A percentile compares a stretch with the other conserved stretches of the same genome.
Conservation (phyloP, 768 basidiomycete genomes). For the Mycena filopes region DNA sequence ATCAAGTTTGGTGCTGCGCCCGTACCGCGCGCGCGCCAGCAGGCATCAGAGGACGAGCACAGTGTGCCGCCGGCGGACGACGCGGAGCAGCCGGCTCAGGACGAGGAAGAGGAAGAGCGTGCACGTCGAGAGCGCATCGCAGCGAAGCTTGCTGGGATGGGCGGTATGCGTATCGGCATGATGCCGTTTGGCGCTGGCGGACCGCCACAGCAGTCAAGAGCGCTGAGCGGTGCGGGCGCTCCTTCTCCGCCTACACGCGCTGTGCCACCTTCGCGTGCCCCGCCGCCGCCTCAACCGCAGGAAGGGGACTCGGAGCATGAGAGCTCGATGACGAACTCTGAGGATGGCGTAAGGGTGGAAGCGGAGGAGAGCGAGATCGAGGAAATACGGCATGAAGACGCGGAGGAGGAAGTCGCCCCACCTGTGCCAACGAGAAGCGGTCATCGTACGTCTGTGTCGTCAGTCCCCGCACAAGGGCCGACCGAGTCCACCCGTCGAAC, state of each 20-base stretch:
- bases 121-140: conserved; percentile 66
- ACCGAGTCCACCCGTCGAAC: conserved; percentile 34
- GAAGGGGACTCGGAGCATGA: conserved; percentile 60
- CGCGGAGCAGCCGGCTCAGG: conserved; percentile 36
- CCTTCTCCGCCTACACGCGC: conserved; percentile 42
- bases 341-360: conserved; percentile 73
- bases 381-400: conserved; percentile 70
- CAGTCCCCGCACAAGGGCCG: conserved; percentile 44
- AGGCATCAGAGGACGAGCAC: conserved; percentile 29
- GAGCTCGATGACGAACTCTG: conserved; percentile 52
- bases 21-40: conserved; percentile 50
- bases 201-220: conserved; percentile 45
- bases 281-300: conserved; percentile 42
- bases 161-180: conserved; percentile 70
- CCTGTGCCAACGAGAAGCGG: conserved; percentile 63
- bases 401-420: conserved; percentile 61
- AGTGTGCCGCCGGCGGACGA: conserved; percentile 36
- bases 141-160: conserved; percentile 64
- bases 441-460: conserved; percentile 40
- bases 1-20: conserved; percentile 84
- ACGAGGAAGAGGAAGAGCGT: conserved; percentile 72
- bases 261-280: conserved; percentile 41
- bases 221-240: conserved; percentile 38
- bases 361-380: conserved; percentile 80
- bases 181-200: conserved; percentile 53